These are phyloP conservation scores for Aspergillus sp. DNA, from an alignment of 2,329 filamentous ascomycete genomes.

Conservation along the genomic window DNA sequence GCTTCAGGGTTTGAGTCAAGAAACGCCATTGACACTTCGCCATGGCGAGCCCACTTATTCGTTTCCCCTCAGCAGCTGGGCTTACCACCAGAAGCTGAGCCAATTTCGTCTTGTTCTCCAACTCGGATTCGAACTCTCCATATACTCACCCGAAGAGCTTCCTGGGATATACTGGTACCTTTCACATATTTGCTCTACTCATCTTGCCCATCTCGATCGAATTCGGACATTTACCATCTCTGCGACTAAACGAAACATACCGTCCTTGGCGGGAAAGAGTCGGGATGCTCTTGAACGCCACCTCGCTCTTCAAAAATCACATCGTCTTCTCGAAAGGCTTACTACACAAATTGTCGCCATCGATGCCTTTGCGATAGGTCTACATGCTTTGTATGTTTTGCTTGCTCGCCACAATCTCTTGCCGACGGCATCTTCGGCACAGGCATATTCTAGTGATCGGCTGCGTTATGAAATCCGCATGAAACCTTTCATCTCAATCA, in stretches of 20 bases:
- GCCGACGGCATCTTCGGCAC: conserved; percentile 43
- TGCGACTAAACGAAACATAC: conserved; percentile 22
- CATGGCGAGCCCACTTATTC: conserved; percentile 56
- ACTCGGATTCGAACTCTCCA: conserved; percentile 87
- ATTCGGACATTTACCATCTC: conserved; percentile 61
- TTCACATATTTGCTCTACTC: conserved; percentile 65
- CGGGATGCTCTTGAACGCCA: conserved; percentile 20
- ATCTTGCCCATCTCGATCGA: conserved; percentile 65
- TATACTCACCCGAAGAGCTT: conserved; percentile 82
- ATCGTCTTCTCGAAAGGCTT: conserved; percentile 54
- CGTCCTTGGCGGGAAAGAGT: conserved; percentile 10
- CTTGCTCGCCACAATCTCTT: conserved; percentile 54
- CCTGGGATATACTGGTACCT: conserved; percentile 90
- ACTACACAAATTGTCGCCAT: conserved; percentile 63
- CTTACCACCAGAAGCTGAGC: conserved; percentile 82
- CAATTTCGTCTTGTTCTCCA: conserved; percentile 85
- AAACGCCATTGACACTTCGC: conserved; percentile 54
- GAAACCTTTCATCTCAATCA: conserved; percentile 71
- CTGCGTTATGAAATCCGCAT: conserved; percentile 79
- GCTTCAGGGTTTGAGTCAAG: conserved; percentile 57
- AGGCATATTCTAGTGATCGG: conserved; percentile 62
- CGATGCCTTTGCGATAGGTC: conserved; percentile 48
- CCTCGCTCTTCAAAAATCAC: conserved; percentile 31
- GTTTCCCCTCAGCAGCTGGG: conserved; percentile 80
- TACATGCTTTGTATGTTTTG: conserved; percentile 60